Percentiles rank a stretch among this genome's conserved stretches.
phyloP scores from a whole-genome alignment of 1,284 basidiomycete species.

The Naganishia sp. region DNA sequence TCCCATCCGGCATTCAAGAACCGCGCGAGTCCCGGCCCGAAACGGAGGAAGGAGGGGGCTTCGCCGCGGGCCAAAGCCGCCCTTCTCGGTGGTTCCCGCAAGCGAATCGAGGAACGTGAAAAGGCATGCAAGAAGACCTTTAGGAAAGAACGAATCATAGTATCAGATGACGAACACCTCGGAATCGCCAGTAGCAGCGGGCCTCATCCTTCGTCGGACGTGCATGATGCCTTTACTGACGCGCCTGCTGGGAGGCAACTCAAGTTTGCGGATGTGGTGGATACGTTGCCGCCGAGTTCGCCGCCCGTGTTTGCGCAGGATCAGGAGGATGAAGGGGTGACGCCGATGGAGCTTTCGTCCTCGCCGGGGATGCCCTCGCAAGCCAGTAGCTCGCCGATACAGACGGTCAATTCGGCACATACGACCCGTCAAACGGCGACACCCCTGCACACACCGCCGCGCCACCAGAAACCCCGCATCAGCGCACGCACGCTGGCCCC shows the following conservation, averaged over 20 bases:
- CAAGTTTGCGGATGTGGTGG: background rate
- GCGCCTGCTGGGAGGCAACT: background rate
- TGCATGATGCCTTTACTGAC: background rate
- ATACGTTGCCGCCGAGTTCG: constrained; percentile 12
- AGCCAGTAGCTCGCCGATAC: background rate
- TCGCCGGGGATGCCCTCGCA: background rate
- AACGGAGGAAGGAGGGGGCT: background rate
- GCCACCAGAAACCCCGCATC: constrained; percentile 4
- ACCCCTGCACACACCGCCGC: background rate
- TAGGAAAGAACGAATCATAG: background rate
- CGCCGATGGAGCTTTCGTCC: background rate
- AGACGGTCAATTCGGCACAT: no score
- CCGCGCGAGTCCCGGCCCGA: background rate
- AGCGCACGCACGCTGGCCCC: constrained; percentile 5
- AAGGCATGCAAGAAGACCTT: background rate
- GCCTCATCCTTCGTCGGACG: constrained; percentile 17
- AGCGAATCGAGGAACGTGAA: background rate
- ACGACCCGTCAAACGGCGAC: background rate
- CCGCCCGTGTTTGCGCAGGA: constrained; percentile 11
- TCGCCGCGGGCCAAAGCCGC: background rate
- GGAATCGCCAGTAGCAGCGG: constrained; percentile 14
- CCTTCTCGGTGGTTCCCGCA: background rate
- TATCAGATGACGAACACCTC: constrained; percentile 1
- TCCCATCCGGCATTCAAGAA: constrained; percentile 12
- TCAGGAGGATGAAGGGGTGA: background rate